Percentiles rank a stretch among this genome's conserved stretches.
phyloP scores from a whole-genome alignment of 306 rosid genomes.

The Gillenia trifoliata region DNA sequence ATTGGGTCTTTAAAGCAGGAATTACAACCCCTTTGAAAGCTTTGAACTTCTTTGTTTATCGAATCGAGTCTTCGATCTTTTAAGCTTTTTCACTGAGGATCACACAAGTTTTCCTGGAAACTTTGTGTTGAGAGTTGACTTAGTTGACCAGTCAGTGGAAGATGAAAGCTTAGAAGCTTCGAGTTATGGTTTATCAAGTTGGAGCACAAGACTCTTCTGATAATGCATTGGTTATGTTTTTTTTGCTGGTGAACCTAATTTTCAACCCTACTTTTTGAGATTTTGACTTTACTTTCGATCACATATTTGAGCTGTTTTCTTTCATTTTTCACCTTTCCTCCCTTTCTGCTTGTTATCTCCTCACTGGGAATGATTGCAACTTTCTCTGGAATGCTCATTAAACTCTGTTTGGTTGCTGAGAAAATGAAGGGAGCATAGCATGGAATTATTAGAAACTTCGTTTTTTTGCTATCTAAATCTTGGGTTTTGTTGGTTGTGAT shows the following conservation, averaged over 20 bases:
- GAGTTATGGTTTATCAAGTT: background rate
- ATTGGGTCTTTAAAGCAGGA: background rate
- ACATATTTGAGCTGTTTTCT: conserved; percentile 4
- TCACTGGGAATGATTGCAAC: background rate
- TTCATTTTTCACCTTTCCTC: background rate
- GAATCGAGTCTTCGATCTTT: conserved; percentile 6
- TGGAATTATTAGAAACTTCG: background rate
- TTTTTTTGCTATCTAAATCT: background rate
- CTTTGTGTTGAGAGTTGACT: conserved; percentile 38
- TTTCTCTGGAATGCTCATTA: background rate
- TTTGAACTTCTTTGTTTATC: background rate
- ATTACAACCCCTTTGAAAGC: background rate
- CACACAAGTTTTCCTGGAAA: conserved; percentile 10
- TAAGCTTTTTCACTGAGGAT: background rate
- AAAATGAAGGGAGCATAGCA: background rate
- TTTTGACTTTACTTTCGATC: conserved; percentile 3
- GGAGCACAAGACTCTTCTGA: background rate
- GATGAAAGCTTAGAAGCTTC: conserved; percentile 17
- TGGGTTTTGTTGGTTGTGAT: background rate
- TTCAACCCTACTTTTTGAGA: conserved; percentile 1
- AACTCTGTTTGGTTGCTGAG: conserved; percentile 15
- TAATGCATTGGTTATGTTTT: background rate
- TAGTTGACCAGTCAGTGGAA: conserved; percentile 20
- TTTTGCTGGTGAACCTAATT: background rate
- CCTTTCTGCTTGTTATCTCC: background rate